phyloP scores from a whole-genome alignment of 108 stramenopile species.

The Pseudonitzschia multiseries region DNA sequence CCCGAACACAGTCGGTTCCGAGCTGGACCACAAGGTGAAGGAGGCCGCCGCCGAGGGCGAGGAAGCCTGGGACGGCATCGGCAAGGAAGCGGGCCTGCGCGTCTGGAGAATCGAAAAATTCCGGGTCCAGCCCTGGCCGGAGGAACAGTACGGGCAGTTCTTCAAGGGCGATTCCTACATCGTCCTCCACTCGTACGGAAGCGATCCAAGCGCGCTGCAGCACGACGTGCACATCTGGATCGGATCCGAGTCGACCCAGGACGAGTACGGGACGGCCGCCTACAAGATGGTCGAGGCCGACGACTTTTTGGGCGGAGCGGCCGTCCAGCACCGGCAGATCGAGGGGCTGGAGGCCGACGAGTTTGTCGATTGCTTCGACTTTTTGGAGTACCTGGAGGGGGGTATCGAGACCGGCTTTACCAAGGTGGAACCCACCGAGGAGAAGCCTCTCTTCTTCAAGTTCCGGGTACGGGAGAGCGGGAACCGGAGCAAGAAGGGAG shows the following conservation, averaged over 20 bases:
- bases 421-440: conserved; percentile 67
- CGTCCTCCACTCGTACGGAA: conserved; percentile 57
- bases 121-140: conserved; percentile 47
- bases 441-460: conserved; percentile 58
- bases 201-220: conserved; percentile 25
- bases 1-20: conserved; percentile 45
- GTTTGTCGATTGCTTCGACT: conserved; percentile 61
- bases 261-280: conserved; percentile 90
- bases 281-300: conserved; percentile 93
- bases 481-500: conserved; percentile 39
- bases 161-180: conserved; percentile 91
- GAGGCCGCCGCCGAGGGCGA: conserved; percentile 58
- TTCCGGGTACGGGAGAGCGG: conserved; percentile 45
- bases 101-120: conserved; percentile 92
- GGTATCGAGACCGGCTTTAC: conserved; percentile 88
- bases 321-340: conserved; percentile 90
- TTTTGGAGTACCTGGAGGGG: conserved; percentile 78
- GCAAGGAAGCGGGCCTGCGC: conserved; percentile 48
- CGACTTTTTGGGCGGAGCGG: conserved; percentile 74
- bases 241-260: conserved; percentile 83
- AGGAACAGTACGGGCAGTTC: conserved; percentile 74
- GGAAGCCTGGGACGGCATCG: conserved; percentile 53
- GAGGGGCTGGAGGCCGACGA: conserved; percentile 75
- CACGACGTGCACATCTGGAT: conserved; percentile 86
- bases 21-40: conserved; percentile 52